A percentile compares a stretch with the other conserved stretches of the same genome.
These are phyloP conservation scores for Phoma herbarum DNA, from an alignment of 2,329 filamentous ascomycete species.

Conservation along the genomic window DNA sequence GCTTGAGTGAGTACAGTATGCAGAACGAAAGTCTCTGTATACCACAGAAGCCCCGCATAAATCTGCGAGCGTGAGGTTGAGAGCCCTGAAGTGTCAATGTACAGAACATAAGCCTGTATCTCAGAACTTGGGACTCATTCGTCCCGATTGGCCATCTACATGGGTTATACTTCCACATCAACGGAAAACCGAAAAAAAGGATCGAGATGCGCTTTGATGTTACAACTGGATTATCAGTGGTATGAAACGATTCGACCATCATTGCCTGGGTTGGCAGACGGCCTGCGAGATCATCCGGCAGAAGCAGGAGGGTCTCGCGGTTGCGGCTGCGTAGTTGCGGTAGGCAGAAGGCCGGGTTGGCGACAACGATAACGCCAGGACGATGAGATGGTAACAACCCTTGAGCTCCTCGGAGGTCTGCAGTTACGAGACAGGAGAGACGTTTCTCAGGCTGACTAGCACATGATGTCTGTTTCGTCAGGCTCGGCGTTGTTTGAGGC, in stretches of 20 bases:
- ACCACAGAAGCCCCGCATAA: neutral
- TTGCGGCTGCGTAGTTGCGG: neutral
- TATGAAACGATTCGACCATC: neutral
- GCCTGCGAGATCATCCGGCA: neutral
- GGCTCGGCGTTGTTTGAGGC: conserved; percentile 13
- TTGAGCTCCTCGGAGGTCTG: neutral
- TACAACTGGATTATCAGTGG: neutral
- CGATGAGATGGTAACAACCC: neutral
- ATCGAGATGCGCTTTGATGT: neutral
- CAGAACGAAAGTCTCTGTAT: neutral
- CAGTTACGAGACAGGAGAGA: neutral
- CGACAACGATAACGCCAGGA: neutral
- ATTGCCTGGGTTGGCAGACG: neutral
- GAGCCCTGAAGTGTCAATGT: neutral
- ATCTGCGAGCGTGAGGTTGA: neutral
- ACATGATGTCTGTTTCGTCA: conserved; percentile 4
- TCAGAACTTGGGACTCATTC: neutral
- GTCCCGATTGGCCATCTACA: neutral
- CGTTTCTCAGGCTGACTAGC: conserved; percentile 5
- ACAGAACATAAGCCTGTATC: neutral
- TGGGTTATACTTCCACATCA: neutral
- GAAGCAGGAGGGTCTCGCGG: neutral
- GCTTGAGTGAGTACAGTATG: neutral
- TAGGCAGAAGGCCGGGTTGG: neutral
- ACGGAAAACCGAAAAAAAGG: neutral